phyloP scores from a whole-genome alignment of 805 yeast genomes.

The Grigorovia transvaalensis region DNA sequence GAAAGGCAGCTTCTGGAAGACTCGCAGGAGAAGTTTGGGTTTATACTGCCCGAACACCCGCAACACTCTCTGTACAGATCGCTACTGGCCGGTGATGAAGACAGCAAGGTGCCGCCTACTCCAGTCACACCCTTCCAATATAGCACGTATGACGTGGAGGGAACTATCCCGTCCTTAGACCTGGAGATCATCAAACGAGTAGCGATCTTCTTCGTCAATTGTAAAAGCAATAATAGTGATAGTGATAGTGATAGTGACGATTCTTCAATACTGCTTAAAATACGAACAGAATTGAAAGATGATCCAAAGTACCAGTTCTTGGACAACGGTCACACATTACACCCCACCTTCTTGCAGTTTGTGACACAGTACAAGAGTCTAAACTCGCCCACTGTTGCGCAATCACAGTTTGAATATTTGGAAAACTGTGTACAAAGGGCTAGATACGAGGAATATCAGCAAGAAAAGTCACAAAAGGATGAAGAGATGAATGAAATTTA shows the following conservation, averaged over 20 bases:
- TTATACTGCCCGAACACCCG: conserved; percentile 45
- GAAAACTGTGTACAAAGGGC: conserved; percentile 44
- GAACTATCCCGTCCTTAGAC: conserved; percentile 47
- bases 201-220: conserved; percentile 52
- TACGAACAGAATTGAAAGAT: conserved; percentile 31
- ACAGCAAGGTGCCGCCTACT: neutral
- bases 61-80: conserved; percentile 44
- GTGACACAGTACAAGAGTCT: conserved; percentile 42
- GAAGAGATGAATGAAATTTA: conserved; percentile 26
- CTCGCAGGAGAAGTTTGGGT: conserved; percentile 46
- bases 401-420: neutral
- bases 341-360: conserved; percentile 39
- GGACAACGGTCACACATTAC: conserved; percentile 46
- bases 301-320: conserved; percentile 60
- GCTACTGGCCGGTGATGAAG: conserved; percentile 10
- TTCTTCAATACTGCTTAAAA: conserved; percentile 16
- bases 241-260: neutral
- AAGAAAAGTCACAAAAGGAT: conserved; percentile 30
- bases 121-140: conserved; percentile 21
- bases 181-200: conserved; percentile 59
- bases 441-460: conserved; percentile 33
- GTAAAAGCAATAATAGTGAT: conserved; percentile 5
- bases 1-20: conserved; percentile 45
- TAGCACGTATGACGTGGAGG: conserved; percentile 21
- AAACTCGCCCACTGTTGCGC: conserved; percentile 14